phyloP scores from a whole-genome alignment of 2,329 filamentous ascomycete species.

The Alternaria sp. region DNA sequence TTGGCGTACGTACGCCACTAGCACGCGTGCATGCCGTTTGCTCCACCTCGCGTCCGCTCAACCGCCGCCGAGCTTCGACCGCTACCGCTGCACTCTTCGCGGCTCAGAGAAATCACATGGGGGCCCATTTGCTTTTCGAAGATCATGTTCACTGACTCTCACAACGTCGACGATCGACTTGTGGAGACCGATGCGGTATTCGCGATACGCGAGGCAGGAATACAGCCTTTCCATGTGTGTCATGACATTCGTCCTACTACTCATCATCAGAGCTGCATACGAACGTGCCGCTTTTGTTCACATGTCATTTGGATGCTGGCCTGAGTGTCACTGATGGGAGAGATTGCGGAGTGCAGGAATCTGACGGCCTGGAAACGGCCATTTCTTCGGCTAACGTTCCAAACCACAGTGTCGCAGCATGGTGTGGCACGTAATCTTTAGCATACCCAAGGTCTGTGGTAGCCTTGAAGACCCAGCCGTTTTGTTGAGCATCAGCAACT shows the following conservation, averaged over 20 bases:
- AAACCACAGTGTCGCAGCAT: background rate
- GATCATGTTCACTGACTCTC: conserved; percentile 11
- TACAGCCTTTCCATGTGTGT: background rate
- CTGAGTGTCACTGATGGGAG: background rate
- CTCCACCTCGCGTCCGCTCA: background rate
- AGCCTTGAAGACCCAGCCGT: background rate
- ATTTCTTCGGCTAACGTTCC: background rate
- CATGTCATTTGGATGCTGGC: background rate
- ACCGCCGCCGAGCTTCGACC: conserved; percentile 1
- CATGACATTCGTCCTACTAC: background rate
- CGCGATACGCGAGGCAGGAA: background rate
- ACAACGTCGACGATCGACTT: conserved; percentile 9
- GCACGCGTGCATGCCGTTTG: background rate
- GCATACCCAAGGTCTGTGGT: background rate
- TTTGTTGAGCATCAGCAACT: background rate
- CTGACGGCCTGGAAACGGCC: background rate
- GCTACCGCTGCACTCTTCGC: background rate
- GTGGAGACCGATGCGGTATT: background rate
- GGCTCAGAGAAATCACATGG: background rate
- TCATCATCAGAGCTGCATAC: background rate
- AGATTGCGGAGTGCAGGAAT: background rate
- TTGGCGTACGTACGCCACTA: conserved; percentile 3
- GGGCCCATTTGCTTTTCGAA: background rate
- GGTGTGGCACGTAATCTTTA: background rate
- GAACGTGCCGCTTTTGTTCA: background rate